phyloP scores from a whole-genome alignment of 202 grass and related monocot genomes.

The Dendrocalamus latiflorus region DNA sequence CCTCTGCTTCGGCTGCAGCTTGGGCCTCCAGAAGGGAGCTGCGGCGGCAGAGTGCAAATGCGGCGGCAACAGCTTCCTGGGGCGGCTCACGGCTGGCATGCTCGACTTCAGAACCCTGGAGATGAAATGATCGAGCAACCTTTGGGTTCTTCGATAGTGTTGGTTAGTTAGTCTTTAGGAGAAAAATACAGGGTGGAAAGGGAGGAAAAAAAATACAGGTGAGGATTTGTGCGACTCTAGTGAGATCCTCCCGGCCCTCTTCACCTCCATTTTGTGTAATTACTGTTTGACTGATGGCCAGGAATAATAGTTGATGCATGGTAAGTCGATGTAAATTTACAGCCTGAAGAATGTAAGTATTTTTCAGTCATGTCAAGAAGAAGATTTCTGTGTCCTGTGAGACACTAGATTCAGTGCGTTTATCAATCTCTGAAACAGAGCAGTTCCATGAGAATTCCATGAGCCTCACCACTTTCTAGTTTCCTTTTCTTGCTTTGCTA shows the following conservation, averaged over 20 bases:
- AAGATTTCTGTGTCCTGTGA: background rate
- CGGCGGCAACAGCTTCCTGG: conserved; percentile 38
- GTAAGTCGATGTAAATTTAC: conserved; percentile 20
- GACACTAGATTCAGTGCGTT: background rate
- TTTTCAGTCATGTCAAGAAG: background rate
- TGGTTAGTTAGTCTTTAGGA: conserved; percentile 13
- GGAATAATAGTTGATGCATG: background rate
- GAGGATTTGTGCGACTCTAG: background rate
- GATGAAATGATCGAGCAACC: conserved; percentile 46
- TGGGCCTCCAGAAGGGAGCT: conserved; percentile 32
- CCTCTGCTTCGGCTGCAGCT: conserved; percentile 55
- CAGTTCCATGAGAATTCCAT: background rate
- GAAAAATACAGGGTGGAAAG: conserved; percentile 14
- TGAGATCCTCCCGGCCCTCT: conserved; percentile 20
- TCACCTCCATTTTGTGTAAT: conserved; percentile 52
- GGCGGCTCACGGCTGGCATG: conserved; percentile 36
- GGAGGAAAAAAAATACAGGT: background rate
- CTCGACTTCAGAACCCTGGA: conserved; percentile 64
- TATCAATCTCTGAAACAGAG: background rate
- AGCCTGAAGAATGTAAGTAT: background rate
- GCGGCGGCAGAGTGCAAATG: conserved; percentile 45
- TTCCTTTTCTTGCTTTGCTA: background rate
- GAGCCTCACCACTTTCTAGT: background rate
- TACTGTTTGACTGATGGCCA: background rate
- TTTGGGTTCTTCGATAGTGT: background rate